These are phyloP conservation scores for Acarospora socialis DNA, from an alignment of 2,329 filamentous ascomycete genomes.

Conservation along the genomic window DNA sequence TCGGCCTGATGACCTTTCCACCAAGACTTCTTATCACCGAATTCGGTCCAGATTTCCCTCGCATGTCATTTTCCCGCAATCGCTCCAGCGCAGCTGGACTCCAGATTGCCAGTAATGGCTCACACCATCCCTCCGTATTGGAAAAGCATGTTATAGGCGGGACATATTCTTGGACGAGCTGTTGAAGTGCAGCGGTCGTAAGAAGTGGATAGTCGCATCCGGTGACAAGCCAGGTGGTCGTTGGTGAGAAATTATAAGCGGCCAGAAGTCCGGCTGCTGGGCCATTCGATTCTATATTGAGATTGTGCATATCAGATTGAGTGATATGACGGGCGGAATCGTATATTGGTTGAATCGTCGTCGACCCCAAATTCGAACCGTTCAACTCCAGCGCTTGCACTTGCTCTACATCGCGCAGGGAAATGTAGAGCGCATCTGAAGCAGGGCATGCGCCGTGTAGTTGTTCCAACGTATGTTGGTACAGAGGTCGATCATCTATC, in stretches of 20 bases:
- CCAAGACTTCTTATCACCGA: not conserved
- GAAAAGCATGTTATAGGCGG: conserved; percentile 23
- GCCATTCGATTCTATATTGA: no score
- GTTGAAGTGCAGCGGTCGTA: conserved; percentile 15
- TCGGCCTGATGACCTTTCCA: not conserved
- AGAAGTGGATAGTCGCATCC: conserved; percentile 3
- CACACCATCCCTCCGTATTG: conserved; percentile 18
- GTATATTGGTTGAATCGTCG: not conserved
- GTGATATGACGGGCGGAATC: no score
- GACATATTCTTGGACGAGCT: conserved; percentile 16
- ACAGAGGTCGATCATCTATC: not conserved
- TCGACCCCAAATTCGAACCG: not conserved
- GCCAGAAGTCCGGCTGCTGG: conserved; percentile 3
- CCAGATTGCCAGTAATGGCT: conserved; percentile 27
- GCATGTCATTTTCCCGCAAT: not conserved
- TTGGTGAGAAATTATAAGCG: conserved; percentile 1
- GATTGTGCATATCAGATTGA: no score
- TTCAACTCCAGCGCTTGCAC: not conserved
- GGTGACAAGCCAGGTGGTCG: conserved; percentile 2
- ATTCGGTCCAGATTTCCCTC: not conserved
- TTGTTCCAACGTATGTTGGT: not conserved
- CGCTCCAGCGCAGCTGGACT: conserved; percentile 18
- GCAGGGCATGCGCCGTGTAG: not conserved
- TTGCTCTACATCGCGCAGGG: not conserved
- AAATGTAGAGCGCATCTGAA: not conserved